Evolutionary conservation across 2,329 filamentous ascomycete species (phyloP), one percentile per base, ranked within the genome.

Genomic region (Penicillium sp.): DNA sequence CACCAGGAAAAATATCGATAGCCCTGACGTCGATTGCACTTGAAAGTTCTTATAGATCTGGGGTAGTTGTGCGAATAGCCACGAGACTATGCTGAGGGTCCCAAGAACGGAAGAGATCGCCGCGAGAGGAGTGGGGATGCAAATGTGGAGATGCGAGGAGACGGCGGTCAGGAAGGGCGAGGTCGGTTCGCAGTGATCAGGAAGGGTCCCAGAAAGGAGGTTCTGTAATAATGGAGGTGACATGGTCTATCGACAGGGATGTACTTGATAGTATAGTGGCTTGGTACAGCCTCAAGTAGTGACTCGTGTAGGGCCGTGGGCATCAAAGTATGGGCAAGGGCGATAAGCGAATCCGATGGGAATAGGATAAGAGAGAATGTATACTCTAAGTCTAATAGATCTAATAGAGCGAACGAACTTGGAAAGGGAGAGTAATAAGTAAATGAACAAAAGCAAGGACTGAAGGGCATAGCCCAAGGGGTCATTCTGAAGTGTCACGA

Each of bases 21-120:
- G 64, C 0, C 82, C 82, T 1, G 81, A 81, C 0, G 82, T 83
- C 12, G 81, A 84, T 59, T 81, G 75, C 19, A 83, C 64, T 45
- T 73, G 73, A 62, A 80, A 80, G 62, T 85, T 85, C 70, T 84
- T 84, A 69, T 79, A 82, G 54, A 85, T 83, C 60, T 85, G 82
- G 2, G 82, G 82, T 26, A 85, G 70, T 64, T 85, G 82, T 12
- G 82, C 82, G 62, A 84, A 85, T 2, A 85, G 74, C 82, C 82
- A 85, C 38, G 81, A 79, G 44, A 82, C 58, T 53, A 85, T 85
- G 60, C 80, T 84, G 53, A 81, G 69, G 0, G 73, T 75, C 19
- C 82, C 82, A 46, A 84, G 72, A 3, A 76, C 54, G 6, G 79
- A 81, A 21, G 82, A 85, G 50, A 82, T 55, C 52, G 84, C 73